These are phyloP conservation scores for Trichomonas gallinae DNA, from an alignment of 208 protist genomes.

Conservation along the genomic window DNA sequence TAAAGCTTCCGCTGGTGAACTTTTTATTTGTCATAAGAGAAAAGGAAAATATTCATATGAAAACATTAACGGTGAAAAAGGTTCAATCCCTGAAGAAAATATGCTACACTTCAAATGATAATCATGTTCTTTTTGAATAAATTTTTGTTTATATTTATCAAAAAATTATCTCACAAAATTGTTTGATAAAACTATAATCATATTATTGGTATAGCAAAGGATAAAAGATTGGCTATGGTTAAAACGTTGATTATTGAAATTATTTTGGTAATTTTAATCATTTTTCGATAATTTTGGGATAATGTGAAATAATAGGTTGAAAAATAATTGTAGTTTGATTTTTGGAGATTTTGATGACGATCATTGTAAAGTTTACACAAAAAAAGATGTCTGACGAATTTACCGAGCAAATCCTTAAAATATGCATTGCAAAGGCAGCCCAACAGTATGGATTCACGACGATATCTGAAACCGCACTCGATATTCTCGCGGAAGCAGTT, in stretches of 20 bases:
- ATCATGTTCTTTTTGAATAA: too few relatives aligned
- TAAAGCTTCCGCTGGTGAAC: neutral
- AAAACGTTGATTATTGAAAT: too few relatives aligned
- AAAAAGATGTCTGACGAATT: slow-evolving; percentile 15
- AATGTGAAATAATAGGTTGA: too few relatives aligned
- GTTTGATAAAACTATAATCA: too few relatives aligned
- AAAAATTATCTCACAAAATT: too few relatives aligned
- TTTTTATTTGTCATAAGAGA: neutral
- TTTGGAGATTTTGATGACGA: too few relatives aligned
- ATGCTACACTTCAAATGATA: neutral
- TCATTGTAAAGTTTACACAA: neutral
- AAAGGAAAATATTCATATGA: neutral
- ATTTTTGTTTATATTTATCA: too few relatives aligned
- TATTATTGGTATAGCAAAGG: too few relatives aligned
- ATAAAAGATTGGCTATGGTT: too few relatives aligned
- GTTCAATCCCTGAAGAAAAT: neutral
- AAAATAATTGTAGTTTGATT: too few relatives aligned
- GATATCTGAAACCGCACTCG: neutral
- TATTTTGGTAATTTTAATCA: too few relatives aligned
- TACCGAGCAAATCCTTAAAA: neutral
- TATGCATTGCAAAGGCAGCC: neutral
- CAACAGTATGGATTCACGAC: neutral
- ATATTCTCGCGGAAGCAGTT: neutral
- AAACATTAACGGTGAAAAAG: neutral
- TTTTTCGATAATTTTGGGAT: too few relatives aligned